phyloP scores from a whole-genome alignment of 2,329 filamentous ascomycete species.

The Pseudopyrenochaeta lycopersici region DNA sequence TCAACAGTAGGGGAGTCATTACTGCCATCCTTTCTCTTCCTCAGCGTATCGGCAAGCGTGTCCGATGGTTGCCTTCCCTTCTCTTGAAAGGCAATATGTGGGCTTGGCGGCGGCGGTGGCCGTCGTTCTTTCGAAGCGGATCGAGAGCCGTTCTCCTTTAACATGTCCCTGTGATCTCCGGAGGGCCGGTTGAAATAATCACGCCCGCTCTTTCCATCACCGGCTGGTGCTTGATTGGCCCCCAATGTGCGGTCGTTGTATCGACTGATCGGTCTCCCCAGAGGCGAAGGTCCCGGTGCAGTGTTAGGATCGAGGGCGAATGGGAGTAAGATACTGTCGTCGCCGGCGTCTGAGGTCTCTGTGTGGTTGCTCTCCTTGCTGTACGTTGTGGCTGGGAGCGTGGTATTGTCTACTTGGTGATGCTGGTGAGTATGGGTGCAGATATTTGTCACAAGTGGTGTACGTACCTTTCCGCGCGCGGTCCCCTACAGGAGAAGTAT shows the following conservation, averaged over 20 bases:
- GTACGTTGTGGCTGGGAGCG: slow-evolving; percentile 79
- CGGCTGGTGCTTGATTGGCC: slow-evolving; percentile 22
- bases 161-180: slow-evolving; percentile 50
- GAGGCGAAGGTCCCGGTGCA: slow-evolving; percentile 51
- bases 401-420: slow-evolving; percentile 64
- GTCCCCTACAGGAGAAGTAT: slow-evolving; percentile 48
- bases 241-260: slow-evolving; percentile 35
- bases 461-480: slow-evolving; percentile 46
- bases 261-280: slow-evolving; percentile 42
- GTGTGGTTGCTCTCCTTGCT: slow-evolving; percentile 77
- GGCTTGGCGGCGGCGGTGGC: slow-evolving; percentile 63
- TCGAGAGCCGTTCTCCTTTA: slow-evolving; percentile 54
- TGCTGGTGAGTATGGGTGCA: slow-evolving; percentile 14
- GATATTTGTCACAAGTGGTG: background rate
- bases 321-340: slow-evolving; percentile 60
- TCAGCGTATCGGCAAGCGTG: slow-evolving; percentile 65
- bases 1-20: slow-evolving; percentile 43
- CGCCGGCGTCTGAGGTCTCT: slow-evolving; percentile 69
- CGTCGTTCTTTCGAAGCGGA: slow-evolving; percentile 56
- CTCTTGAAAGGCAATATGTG: slow-evolving; percentile 93
- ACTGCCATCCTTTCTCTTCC: slow-evolving; percentile 53
- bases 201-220: slow-evolving; percentile 40
- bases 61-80: slow-evolving; percentile 74
- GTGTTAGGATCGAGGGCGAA: slow-evolving; percentile 62
- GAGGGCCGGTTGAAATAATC: slow-evolving; percentile 56